A percentile compares a stretch with the other conserved stretches of the same genome.
Evolutionary conservation across 108 stramenopile species (phyloP).

Genomic region (Cylindrotheca fusiformis): DNA sequence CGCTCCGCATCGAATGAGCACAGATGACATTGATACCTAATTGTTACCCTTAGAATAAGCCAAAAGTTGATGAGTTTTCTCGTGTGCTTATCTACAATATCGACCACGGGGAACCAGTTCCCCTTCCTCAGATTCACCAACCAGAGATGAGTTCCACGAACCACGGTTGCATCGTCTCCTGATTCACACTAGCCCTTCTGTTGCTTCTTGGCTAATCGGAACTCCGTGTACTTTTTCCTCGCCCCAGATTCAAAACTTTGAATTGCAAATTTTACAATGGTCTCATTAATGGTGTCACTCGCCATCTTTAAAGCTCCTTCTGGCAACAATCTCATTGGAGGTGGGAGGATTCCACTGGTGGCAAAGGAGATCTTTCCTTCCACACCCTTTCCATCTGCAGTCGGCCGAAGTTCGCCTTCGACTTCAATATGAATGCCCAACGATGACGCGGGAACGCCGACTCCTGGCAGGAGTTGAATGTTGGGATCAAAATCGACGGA

Average conservation of each 20-base stretch:
- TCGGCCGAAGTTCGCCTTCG: conserved; percentile 63
- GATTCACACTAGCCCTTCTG: no score
- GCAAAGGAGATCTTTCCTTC: conserved; percentile 72
- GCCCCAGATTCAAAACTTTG: conserved; percentile 65
- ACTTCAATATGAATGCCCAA: conserved; percentile 76
- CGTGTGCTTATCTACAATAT: no score
- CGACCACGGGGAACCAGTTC: no score
- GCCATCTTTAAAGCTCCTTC: conserved; percentile 54
- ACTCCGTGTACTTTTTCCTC: conserved; percentile 43
- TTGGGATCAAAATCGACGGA: conserved; percentile 78
- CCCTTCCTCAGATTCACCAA: no score
- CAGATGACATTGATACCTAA: conserved; percentile 17
- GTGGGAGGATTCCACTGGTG: conserved; percentile 56
- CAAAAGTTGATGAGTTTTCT: no score
- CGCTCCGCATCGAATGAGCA: conserved; percentile 77
- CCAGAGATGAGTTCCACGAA: no score
- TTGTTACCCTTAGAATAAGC: no score
- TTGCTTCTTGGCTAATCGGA: conserved; percentile 12
- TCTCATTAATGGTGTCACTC: conserved; percentile 57
- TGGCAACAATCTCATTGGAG: conserved; percentile 64
- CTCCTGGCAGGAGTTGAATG: conserved; percentile 62
- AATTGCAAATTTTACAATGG: conserved; percentile 65
- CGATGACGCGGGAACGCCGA: conserved; percentile 38
- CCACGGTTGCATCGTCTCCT: no score
- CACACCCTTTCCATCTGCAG: conserved; percentile 59